These are phyloP conservation scores for Sclerotinia minor DNA, from an alignment of 2,329 filamentous ascomycete genomes.

Conservation along the genomic window DNA sequence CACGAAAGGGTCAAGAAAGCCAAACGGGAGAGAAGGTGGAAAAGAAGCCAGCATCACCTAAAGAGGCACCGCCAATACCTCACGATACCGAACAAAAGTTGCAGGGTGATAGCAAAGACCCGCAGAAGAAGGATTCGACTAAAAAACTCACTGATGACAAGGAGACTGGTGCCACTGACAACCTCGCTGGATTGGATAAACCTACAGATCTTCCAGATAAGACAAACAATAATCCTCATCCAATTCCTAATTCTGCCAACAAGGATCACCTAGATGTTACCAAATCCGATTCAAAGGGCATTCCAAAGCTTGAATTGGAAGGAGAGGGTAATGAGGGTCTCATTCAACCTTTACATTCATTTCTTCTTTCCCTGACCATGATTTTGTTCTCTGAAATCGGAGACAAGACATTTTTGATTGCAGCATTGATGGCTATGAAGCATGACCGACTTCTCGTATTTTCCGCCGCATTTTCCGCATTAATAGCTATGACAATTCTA, in stretches of 20 bases:
- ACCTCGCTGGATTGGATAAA: slow-evolving; percentile 64
- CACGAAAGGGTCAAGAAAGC: slow-evolving; percentile 66
- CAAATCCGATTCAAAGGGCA: slow-evolving; percentile 45
- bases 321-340: slow-evolving; percentile 57
- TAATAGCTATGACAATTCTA: slow-evolving; percentile 91
- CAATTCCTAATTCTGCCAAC: slow-evolving; percentile 64
- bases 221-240: slow-evolving; percentile 71
- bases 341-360: slow-evolving; percentile 83
- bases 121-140: slow-evolving; percentile 43
- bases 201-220: slow-evolving; percentile 77
- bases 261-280: slow-evolving; percentile 62
- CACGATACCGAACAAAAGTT: slow-evolving; percentile 73
- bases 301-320: slow-evolving; percentile 41
- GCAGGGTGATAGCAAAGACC: slow-evolving; percentile 46
- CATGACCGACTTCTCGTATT: slow-evolving; percentile 93
- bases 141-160: slow-evolving; percentile 43
- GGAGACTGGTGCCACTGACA: slow-evolving; percentile 35
- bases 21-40: slow-evolving; percentile 64
- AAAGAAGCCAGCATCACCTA: slow-evolving; percentile 79
- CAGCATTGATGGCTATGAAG: slow-evolving; percentile 98
- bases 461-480: slow-evolving; percentile 85
- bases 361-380: slow-evolving; percentile 91
- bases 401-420: slow-evolving; percentile 97
- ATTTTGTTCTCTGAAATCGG: slow-evolving; percentile 96
- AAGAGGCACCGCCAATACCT: slow-evolving; percentile 79